Percentiles rank a stretch among this genome's conserved stretches.
These are phyloP conservation scores for Tephrocybe sp. DNA, from an alignment of 768 basidiomycete genomes.

Conservation along the genomic window DNA sequence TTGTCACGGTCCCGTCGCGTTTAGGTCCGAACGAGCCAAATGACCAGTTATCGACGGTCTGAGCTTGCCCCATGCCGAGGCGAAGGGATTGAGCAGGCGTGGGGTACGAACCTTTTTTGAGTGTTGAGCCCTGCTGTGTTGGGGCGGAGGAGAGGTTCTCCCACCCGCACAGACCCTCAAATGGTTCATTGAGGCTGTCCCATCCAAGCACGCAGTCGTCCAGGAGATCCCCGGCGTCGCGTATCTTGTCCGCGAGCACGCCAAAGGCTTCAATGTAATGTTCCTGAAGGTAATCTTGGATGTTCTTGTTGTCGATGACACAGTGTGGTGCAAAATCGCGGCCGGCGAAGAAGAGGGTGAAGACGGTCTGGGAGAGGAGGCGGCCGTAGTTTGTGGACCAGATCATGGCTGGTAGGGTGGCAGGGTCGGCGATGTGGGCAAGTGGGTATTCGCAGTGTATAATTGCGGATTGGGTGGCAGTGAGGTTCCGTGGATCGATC, in stretches of 20 bases:
- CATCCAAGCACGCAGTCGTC: slow-evolving; percentile 94
- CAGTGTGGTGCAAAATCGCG: slow-evolving; percentile 89
- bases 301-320: slow-evolving; percentile 86
- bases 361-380: slow-evolving; percentile 83
- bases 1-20: slow-evolving; percentile 68
- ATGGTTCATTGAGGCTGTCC: slow-evolving; percentile 96
- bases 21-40: slow-evolving; percentile 81
- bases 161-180: slow-evolving; percentile 74
- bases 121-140: slow-evolving; percentile 60
- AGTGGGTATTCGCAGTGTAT: slow-evolving; percentile 88
- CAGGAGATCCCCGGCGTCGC: slow-evolving; percentile 70
- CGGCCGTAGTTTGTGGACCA: slow-evolving; percentile 97
- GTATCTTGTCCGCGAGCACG: slow-evolving; percentile 71
- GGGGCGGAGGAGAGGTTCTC: slow-evolving; percentile 68
- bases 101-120: slow-evolving; percentile 87
- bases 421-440: slow-evolving; percentile 62
- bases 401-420: slow-evolving; percentile 85
- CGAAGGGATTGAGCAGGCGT: slow-evolving; percentile 82
- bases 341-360: slow-evolving; percentile 95
- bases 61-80: slow-evolving; percentile 84
- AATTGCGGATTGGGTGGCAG: slow-evolving; percentile 81
- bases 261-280: slow-evolving; percentile 80
- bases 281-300: slow-evolving; percentile 83
- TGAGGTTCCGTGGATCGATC: slow-evolving; percentile 82
- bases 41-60: slow-evolving; percentile 80